A percentile compares a stretch with the other conserved stretches of the same genome.
Conservation (phyloP, 2,329 filamentous ascomycete genomes). For the Nannizziopsis arthrosporioides region DNA sequence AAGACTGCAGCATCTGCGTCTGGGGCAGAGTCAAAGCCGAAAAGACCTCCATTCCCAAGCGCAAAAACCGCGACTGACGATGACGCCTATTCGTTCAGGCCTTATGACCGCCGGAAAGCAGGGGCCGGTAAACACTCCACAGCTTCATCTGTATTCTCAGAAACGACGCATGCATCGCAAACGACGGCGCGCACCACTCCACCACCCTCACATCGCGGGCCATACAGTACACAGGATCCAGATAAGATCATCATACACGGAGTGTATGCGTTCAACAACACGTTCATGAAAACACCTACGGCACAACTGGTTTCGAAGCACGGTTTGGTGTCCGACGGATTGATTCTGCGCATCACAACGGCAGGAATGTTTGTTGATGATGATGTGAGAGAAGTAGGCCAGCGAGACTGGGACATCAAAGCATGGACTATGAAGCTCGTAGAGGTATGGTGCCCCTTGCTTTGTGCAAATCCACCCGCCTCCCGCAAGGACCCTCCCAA, state of each 20-base stretch:
- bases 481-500: slow-evolving; percentile 19
- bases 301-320: slow-evolving; percentile 79
- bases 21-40: slow-evolving; percentile 25
- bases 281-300: slow-evolving; percentile 77
- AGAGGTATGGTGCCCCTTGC: slow-evolving; percentile 70
- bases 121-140: slow-evolving; percentile 45
- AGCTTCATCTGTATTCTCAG: slow-evolving; percentile 62
- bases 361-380: slow-evolving; percentile 97
- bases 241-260: slow-evolving; percentile 93
- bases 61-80: slow-evolving; percentile 44
- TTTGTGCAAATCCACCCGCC: slow-evolving; percentile 36
- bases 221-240: slow-evolving; percentile 79
- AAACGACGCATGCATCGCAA: slow-evolving; percentile 77
- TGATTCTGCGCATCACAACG: slow-evolving; percentile 83
- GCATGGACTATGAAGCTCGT: slow-evolving; percentile 91
- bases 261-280: slow-evolving; percentile 85
- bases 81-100: slow-evolving; percentile 60
- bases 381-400: slow-evolving; percentile 78
- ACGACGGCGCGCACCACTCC: slow-evolving; percentile 76
- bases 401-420: slow-evolving; percentile 97
- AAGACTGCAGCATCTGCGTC: slow-evolving; percentile 18
- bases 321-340: slow-evolving; percentile 75
- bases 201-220: slow-evolving; percentile 62
- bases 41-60: slow-evolving; percentile 20
- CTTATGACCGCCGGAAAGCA: slow-evolving; percentile 54